phyloP scores from a whole-genome alignment of 768 basidiomycete species.

The Fomitopsis serialis region DNA sequence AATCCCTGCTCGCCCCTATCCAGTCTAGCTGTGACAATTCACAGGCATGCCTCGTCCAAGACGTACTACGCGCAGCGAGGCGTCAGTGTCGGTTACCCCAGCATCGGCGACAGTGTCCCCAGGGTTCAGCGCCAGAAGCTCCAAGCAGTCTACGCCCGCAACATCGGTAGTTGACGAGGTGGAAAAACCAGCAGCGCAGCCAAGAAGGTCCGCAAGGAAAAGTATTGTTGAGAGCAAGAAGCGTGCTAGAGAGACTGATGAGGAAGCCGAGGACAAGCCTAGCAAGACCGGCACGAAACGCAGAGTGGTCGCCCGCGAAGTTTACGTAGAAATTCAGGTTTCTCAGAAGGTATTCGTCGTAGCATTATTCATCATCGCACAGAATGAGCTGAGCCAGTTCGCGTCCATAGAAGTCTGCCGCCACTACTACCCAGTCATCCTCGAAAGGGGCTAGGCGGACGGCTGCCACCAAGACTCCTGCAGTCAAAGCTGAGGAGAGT shows the following conservation, averaged over 20 bases:
- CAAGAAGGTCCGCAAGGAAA: background rate
- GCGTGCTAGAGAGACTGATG: slow-evolving; percentile 7
- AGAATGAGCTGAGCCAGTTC: background rate
- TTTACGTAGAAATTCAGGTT: slow-evolving; percentile 19
- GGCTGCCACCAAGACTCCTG: background rate
- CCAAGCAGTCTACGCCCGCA: slow-evolving; percentile 44
- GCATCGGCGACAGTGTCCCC: slow-evolving; percentile 44
- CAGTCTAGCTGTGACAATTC: background rate
- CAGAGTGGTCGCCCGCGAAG: slow-evolving; percentile 8
- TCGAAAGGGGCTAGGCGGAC: background rate
- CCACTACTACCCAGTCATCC: background rate
- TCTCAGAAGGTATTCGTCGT: background rate
- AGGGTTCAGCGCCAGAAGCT: slow-evolving; percentile 41
- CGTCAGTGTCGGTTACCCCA: slow-evolving; percentile 27
- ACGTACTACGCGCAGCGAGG: slow-evolving; percentile 19
- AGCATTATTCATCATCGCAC: background rate
- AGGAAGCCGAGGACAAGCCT: slow-evolving; percentile 1
- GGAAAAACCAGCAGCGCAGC: background rate
- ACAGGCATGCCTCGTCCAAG: slow-evolving; percentile 16
- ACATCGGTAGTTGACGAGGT: slow-evolving; percentile 37
- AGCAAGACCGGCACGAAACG: slow-evolving; percentile 17
- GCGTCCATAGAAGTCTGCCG: background rate
- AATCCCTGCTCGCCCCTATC: background rate
- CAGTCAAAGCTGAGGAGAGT: background rate
- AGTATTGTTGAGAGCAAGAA: slow-evolving; percentile 12